These are phyloP conservation scores for Melanomma pulvis-pyrius DNA, from an alignment of 495 filamentous ascomycete genomes.

Conservation along the genomic window DNA sequence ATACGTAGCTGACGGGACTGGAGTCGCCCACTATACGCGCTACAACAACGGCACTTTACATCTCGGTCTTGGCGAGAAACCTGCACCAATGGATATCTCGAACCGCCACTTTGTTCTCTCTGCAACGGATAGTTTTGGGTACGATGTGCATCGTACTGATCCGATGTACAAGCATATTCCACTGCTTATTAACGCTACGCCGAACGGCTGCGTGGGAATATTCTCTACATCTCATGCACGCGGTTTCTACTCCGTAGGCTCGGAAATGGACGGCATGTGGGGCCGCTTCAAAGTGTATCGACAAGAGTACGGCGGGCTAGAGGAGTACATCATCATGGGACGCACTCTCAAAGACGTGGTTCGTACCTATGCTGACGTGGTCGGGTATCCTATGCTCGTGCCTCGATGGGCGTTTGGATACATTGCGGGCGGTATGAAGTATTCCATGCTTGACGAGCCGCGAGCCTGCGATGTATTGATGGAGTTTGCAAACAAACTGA, in stretches of 20 bases:
- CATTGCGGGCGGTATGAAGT: conserved; percentile 70
- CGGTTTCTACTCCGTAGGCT: conserved; percentile 67
- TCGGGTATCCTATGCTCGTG: conserved; percentile 65
- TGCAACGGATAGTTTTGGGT: conserved; percentile 69
- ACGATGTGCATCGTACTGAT: conserved; percentile 70
- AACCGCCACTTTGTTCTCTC: conserved; percentile 66
- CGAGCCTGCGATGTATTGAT: conserved; percentile 60
- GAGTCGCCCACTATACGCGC: conserved; percentile 62
- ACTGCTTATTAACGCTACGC: conserved; percentile 64
- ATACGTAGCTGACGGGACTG: conserved; percentile 60
- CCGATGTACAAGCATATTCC: conserved; percentile 76
- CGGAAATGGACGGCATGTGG: conserved; percentile 71
- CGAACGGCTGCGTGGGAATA: conserved; percentile 62
- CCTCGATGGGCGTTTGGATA: conserved; percentile 72
- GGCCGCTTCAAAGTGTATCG: conserved; percentile 71
- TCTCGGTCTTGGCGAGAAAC: conserved; percentile 70
- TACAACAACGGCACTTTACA: conserved; percentile 63
- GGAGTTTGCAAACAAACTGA: conserved; percentile 62
- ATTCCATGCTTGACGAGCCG: conserved; percentile 65
- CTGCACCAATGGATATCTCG: conserved; percentile 70
- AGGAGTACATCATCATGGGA: conserved; percentile 70
- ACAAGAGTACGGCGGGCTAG: conserved; percentile 69
- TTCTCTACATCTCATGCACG: conserved; percentile 67
- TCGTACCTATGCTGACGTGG: conserved; percentile 63
- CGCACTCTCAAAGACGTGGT: conserved; percentile 66